Evolutionary conservation across 164 flowering plant species (phyloP).

Genomic region (Kingdonia uniflora): DNA sequence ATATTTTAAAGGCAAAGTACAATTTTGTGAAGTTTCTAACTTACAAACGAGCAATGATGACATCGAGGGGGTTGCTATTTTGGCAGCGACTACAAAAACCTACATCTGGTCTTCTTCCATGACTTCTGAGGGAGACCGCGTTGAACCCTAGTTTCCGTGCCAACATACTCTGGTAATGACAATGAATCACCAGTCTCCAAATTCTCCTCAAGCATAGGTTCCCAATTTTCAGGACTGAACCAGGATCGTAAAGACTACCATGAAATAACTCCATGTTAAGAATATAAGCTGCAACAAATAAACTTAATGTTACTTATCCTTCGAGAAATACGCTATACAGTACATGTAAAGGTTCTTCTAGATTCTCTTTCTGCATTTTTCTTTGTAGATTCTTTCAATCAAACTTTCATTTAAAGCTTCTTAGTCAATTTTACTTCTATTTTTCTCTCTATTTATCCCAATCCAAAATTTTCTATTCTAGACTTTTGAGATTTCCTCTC

Average conservation of each 20-base stretch:
- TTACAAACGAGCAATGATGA: slow-evolving; percentile 97
- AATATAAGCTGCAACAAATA: slow-evolving; percentile 50
- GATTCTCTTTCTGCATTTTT: too few species aligned
- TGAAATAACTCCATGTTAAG: slow-evolving; percentile 75
- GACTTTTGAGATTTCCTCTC: too few species aligned
- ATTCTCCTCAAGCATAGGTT: slow-evolving; percentile 25
- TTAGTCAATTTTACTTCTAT: too few species aligned
- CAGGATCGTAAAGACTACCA: slow-evolving; percentile 86
- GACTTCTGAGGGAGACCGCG: slow-evolving; percentile 23
- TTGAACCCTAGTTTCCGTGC: slow-evolving; percentile 16
- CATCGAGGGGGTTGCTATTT: slow-evolving; percentile 94
- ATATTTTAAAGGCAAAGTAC: too few species aligned
- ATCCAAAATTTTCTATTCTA: too few species aligned
- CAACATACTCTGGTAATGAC: slow-evolving; percentile 19
- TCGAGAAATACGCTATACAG: too few species aligned
- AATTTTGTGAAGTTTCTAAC: slow-evolving; percentile 11
- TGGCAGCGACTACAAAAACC: slow-evolving; percentile 64
- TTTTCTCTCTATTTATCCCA: too few species aligned
- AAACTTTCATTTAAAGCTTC: too few species aligned
- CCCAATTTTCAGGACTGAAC: slow-evolving; percentile 88
- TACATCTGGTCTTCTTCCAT: slow-evolving; percentile 27
- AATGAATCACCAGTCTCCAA: slow-evolving; percentile 38
- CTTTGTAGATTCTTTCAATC: too few species aligned
- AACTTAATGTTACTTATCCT: background rate
- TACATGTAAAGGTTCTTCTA: too few species aligned